These are phyloP conservation scores for Ustulina deusta DNA, from an alignment of 2,329 filamentous ascomycete species.

Conservation along the genomic window DNA sequence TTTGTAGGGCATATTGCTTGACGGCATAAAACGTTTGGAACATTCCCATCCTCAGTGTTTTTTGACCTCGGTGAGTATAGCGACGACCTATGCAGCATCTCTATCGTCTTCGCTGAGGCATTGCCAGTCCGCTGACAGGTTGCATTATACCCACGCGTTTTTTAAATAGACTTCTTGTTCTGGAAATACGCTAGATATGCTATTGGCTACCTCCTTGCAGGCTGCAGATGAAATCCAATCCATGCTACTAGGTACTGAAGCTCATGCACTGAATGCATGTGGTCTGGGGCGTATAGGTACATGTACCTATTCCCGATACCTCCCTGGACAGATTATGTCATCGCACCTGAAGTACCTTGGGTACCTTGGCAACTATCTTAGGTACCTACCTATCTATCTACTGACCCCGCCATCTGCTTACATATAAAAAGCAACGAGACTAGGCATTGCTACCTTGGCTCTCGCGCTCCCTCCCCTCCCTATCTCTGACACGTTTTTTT, in stretches of 20 bases:
- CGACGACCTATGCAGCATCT: too few species aligned
- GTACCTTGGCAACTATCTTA: too few species aligned
- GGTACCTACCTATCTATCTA: not conserved
- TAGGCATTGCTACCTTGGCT: not conserved
- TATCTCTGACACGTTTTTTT: not conserved
- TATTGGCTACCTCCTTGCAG: not conserved
- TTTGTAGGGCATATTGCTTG: too few species aligned
- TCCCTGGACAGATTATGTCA: slow-evolving; percentile 2
- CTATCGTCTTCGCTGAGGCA: not conserved
- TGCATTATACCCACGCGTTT: not conserved
- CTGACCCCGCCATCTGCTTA: not conserved
- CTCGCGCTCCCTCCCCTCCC: slow-evolving; percentile 33
- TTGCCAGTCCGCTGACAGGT: not conserved
- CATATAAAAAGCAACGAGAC: not conserved
- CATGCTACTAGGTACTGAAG: not conserved
- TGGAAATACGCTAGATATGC: not conserved
- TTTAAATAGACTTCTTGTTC: not conserved
- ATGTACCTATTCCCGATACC: not conserved
- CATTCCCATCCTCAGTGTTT: too few species aligned
- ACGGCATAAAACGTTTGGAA: too few species aligned
- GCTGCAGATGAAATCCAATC: not conserved
- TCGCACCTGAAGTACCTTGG: not conserved
- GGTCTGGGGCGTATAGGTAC: not conserved
- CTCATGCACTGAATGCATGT: not conserved
- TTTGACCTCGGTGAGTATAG: too few species aligned